Evolutionary conservation across 2,329 filamentous ascomycete species (phyloP).

Genomic region (Ustulina deusta): DNA sequence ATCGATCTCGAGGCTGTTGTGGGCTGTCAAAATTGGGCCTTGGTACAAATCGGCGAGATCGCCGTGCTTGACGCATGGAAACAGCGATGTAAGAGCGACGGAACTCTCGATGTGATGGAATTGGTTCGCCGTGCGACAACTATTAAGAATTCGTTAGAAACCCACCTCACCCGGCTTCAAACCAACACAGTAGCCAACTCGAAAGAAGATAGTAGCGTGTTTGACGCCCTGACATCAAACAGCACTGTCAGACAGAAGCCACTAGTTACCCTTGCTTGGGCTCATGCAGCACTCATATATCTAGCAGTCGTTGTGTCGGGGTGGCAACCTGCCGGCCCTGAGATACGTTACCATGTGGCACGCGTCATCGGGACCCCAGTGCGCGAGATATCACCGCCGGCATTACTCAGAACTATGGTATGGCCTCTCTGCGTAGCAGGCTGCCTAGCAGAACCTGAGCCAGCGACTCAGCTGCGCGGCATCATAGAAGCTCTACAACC

Average conservation of each 20-base stretch:
- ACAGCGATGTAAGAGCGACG: constrained; percentile 33
- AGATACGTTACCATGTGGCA: constrained; percentile 53
- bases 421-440: constrained; percentile 55
- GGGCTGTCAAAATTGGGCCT: constrained; percentile 42
- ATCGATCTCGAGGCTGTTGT: constrained; percentile 40
- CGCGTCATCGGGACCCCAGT: constrained; percentile 53
- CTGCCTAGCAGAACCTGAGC: constrained; percentile 53
- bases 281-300: constrained; percentile 61
- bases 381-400: constrained; percentile 48
- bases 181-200: neutral
- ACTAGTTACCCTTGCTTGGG: constrained; percentile 58
- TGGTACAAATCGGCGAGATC: constrained; percentile 43
- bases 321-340: constrained; percentile 61
- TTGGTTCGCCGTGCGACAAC: constrained; percentile 35
- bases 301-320: constrained; percentile 62
- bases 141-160: constrained; percentile 38
- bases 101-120: constrained; percentile 41
- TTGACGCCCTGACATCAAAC: constrained; percentile 1
- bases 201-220: neutral
- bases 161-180: constrained; percentile 23
- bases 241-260: constrained; percentile 21
- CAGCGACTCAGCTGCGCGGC: constrained; percentile 58
- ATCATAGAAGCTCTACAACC: constrained; percentile 58
- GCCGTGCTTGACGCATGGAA: constrained; percentile 42
- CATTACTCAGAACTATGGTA: constrained; percentile 50